Percentiles rank a stretch among this genome's conserved stretches.
Evolutionary conservation across 164 flowering plant species (phyloP).

Genomic region (Magnolia changhungtana): DNA sequence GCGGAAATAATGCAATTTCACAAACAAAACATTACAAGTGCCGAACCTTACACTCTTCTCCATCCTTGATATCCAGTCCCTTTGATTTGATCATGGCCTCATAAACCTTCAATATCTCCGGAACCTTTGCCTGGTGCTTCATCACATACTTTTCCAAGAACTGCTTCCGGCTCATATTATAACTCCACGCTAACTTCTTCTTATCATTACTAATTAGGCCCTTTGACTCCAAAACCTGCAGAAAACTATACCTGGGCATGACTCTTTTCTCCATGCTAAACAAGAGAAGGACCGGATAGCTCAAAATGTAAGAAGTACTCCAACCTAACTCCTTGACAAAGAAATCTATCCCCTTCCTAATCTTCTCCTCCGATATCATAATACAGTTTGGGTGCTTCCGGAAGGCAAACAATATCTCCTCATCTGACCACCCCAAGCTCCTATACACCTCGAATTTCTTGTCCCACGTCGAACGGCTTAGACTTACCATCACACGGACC

Average conservation of each 20-base stretch:
- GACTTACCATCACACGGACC: neutral
- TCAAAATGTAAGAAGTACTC: neutral
- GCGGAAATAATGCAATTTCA: neutral
- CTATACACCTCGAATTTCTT: constrained; percentile 10
- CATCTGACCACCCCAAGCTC: constrained; percentile 29
- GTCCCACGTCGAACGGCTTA: constrained; percentile 16
- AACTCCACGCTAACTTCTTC: neutral
- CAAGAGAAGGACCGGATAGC: neutral
- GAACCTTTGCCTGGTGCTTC: neutral
- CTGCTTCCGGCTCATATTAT: neutral
- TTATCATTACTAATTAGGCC: neutral
- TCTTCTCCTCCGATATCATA: constrained; percentile 11
- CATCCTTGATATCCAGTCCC: neutral
- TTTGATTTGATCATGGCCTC: neutral
- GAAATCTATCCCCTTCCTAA: no score
- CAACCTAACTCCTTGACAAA: constrained; percentile 17
- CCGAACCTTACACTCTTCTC: neutral
- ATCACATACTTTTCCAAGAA: neutral
- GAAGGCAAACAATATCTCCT: constrained; percentile 13
- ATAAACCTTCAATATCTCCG: neutral
- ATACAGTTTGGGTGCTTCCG: constrained; percentile 14
- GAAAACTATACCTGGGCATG: constrained; percentile 12
- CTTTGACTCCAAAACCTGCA: neutral
- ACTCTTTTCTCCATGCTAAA: constrained; percentile 18
- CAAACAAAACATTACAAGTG: neutral